Base-by-base conservation (phyloP, 306 rosid species). In the Abrus precatorius region DNA sequence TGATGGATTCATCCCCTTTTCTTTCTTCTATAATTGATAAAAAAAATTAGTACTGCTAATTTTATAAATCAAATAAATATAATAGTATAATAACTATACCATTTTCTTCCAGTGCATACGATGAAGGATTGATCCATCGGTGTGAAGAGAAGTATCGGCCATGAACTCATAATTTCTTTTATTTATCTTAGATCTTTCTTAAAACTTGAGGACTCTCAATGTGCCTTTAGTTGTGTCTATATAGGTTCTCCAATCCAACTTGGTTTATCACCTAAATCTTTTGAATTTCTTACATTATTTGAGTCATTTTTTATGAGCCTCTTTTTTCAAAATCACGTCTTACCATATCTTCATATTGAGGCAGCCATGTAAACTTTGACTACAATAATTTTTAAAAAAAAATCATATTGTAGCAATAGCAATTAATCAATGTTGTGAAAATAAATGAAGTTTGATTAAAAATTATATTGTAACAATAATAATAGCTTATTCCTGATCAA, bases 91-190 rank as follows among this genome's bases (percentile, higher is more conserved):
- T 32, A 69, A 79, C 2, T 4, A n/a, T 57, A 79, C 70, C 83
- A 79, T 57, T 79, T 62, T 50, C 44, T 79, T 69, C 77, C 69
- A 69, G 57, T 69, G 83, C 60, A 79, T 10, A 33, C 11, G 53
- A 45, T 79, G 83, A 59, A 77, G 83, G 43, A 78, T 78, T 30
- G 82, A 78, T 56, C 82, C 68, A 8, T 69, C 50, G 0, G 82
- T 68, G 44, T 78, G 82, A 43, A 78, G 76, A 9, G 49, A 56
- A 9, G 82, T 69, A 56, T 69, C 76, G 5, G 43, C 76, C 76
- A 55, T 43, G 14, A 50, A 68, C 40, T 78, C 60, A 7, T 55
- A 20, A 20, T 20, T 20, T 20, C 20, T 20, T 20, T 20, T 20
- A 20, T 20, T 20, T 20, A 20, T 20, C 30, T 43, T 56, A 56